phyloP scores from a whole-genome alignment of 2,329 filamentous ascomycete species.

The Aspergillus sp. region DNA sequence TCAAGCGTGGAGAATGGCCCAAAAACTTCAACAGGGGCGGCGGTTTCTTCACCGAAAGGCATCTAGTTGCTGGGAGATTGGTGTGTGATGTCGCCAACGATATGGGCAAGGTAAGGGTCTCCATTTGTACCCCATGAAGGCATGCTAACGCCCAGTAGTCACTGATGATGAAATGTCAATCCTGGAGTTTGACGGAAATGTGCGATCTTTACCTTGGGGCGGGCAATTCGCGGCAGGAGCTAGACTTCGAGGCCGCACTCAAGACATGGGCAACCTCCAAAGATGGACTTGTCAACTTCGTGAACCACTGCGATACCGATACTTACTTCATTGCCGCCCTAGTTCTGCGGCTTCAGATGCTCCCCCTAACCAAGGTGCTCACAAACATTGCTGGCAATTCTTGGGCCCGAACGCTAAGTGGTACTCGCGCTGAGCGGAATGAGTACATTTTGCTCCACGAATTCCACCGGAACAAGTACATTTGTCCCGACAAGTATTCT shows the following conservation, averaged over 20 bases:
- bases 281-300: conserved; percentile 86
- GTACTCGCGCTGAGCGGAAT: conserved; percentile 94
- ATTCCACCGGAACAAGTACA: conserved; percentile 95
- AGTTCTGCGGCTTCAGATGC: conserved; percentile 83
- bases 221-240: conserved; percentile 71
- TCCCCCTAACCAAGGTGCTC: conserved; percentile 89
- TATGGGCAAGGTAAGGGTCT: conserved; percentile 68
- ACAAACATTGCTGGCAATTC: conserved; percentile 98
- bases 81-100: conserved; percentile 95
- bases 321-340: conserved; percentile 95
- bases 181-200: conserved; percentile 98
- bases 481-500: conserved; percentile 90
- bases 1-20: conserved; percentile 84
- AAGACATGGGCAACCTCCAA: conserved; percentile 83
- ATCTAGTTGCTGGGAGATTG: conserved; percentile 82
- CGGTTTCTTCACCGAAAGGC: conserved; percentile 88
- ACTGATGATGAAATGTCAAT: conserved; percentile 94
- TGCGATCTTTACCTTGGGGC: conserved; percentile 82
- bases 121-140: background rate
- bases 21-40: conserved; percentile 80
- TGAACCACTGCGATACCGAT: conserved; percentile 91
- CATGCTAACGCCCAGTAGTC: conserved; percentile 52
- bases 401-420: conserved; percentile 93
- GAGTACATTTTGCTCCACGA: conserved; percentile 99
- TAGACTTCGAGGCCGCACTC: conserved; percentile 84